These are phyloP conservation scores for Anthracocystis walkeri DNA, from an alignment of 1,284 basidiomycete species.

Conservation along the genomic window DNA sequence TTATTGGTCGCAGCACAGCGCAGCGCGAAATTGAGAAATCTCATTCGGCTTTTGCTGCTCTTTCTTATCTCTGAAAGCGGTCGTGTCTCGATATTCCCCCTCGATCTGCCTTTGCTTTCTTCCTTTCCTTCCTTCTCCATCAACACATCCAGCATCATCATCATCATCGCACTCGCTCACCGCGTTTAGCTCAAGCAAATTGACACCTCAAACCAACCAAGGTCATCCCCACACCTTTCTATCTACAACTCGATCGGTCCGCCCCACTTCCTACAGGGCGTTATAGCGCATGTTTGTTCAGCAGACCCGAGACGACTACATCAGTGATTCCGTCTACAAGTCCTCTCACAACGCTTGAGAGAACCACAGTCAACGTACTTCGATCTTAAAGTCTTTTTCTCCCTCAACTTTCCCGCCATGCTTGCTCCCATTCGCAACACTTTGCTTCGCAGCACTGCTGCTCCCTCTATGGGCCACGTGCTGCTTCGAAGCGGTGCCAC, in stretches of 20 bases:
- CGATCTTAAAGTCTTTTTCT: slow-evolving; percentile 21
- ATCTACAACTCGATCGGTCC: slow-evolving; percentile 14
- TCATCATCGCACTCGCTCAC: neutral
- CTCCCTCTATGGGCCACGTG: slow-evolving; percentile 11
- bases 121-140: neutral
- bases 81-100: neutral
- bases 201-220: neutral
- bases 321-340: slow-evolving; percentile 63
- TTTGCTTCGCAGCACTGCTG: slow-evolving; percentile 41
- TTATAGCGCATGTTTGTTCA: slow-evolving; percentile 60
- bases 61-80: slow-evolving; percentile 5
- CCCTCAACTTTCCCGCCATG: slow-evolving; percentile 13
- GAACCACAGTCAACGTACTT: neutral
- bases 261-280: slow-evolving; percentile 40
- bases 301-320: slow-evolving; percentile 68
- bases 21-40: neutral
- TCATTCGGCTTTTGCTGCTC: slow-evolving; percentile 9
- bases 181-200: neutral
- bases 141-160: neutral
- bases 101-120: neutral
- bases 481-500: slow-evolving; percentile 16
- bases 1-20: slow-evolving; percentile 9
- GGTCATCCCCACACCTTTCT: neutral
- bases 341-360: slow-evolving; percentile 54
- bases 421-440: slow-evolving; percentile 44